Percentiles rank a stretch among this genome's conserved stretches.
Conservation (phyloP, 2,329 filamentous ascomycete genomes). For the Cryphonectria naterciae region DNA sequence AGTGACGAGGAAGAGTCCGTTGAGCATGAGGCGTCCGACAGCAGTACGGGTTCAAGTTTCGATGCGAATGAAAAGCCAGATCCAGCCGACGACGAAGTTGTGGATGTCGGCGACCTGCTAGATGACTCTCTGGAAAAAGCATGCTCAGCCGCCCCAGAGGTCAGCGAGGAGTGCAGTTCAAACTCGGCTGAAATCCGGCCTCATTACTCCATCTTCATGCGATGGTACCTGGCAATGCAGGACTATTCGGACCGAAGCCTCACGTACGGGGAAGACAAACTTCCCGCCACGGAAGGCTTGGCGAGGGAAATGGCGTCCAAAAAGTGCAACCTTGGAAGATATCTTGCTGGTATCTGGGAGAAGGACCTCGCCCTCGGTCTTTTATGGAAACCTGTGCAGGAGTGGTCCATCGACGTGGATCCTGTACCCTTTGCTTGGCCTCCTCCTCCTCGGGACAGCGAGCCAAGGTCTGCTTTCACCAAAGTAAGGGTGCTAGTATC, state of each 20-base stretch:
- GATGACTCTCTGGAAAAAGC: too few species aligned
- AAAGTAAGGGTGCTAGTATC: background rate
- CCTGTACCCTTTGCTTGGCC: background rate
- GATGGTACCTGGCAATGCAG: background rate
- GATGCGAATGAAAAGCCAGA: too few species aligned
- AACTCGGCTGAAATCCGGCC: background rate
- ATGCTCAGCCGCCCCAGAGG: too few species aligned
- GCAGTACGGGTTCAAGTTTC: too few species aligned
- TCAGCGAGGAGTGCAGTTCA: background rate
- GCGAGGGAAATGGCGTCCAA: background rate
- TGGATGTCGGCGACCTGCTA: background rate
- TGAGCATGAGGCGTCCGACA: too few species aligned
- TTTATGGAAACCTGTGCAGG: background rate
- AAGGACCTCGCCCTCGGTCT: constrained; percentile 3
- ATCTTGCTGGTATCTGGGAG: constrained; percentile 11
- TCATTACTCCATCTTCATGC: background rate
- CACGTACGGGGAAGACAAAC: background rate
- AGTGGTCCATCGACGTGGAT: background rate
- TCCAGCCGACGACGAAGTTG: background rate
- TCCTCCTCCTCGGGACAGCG: background rate
- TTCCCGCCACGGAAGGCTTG: background rate
- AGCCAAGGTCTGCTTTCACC: background rate
- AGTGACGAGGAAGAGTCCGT: too few species aligned
- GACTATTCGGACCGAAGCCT: background rate
- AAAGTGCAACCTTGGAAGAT: background rate